These are phyloP conservation scores for Pseudogymnoascus sp. DNA, from an alignment of 2,329 filamentous ascomycete genomes.

Conservation along the genomic window DNA sequence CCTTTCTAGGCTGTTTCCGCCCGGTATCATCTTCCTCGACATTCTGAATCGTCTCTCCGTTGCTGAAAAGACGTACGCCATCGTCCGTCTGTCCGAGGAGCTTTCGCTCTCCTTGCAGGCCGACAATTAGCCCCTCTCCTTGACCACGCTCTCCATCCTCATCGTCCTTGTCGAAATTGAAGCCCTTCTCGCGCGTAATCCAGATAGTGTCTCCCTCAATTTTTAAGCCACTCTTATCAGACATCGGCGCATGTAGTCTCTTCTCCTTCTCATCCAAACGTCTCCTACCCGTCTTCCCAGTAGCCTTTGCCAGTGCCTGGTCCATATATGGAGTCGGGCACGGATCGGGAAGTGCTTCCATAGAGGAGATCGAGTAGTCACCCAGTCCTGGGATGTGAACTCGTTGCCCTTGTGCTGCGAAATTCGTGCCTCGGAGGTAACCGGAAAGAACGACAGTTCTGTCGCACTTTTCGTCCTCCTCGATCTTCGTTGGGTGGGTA, in stretches of 20 bases:
- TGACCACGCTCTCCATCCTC: slow-evolving; percentile 70
- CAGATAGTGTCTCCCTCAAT: slow-evolving; percentile 97
- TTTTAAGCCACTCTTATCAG: slow-evolving; percentile 88
- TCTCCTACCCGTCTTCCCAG: slow-evolving; percentile 72
- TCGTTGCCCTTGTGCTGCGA: slow-evolving; percentile 73
- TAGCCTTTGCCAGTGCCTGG: slow-evolving; percentile 74
- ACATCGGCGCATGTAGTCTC: slow-evolving; percentile 94
- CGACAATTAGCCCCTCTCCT: slow-evolving; percentile 90
- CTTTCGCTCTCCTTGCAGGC: slow-evolving; percentile 73
- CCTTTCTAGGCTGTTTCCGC: slow-evolving; percentile 50
- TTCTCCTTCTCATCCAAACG: slow-evolving; percentile 95
- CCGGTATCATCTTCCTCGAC: slow-evolving; percentile 53
- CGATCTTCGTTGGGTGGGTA: slow-evolving; percentile 85
- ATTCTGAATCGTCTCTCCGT: slow-evolving; percentile 60
- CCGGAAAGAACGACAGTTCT: slow-evolving; percentile 86
- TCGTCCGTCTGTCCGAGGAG: slow-evolving; percentile 76
- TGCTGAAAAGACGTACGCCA: slow-evolving; percentile 79
- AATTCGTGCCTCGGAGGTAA: slow-evolving; percentile 91
- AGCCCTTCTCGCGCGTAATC: slow-evolving; percentile 63
- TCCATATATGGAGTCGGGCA: slow-evolving; percentile 92
- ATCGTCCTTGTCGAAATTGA: slow-evolving; percentile 64
- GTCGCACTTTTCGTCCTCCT: slow-evolving; percentile 83
- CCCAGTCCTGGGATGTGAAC: slow-evolving; percentile 91
- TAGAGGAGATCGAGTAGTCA: slow-evolving; percentile 73
- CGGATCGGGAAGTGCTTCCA: slow-evolving; percentile 86